Base-by-base conservation (phyloP, 73 alveolate species). In the Blepharisma japonicum region DNA sequence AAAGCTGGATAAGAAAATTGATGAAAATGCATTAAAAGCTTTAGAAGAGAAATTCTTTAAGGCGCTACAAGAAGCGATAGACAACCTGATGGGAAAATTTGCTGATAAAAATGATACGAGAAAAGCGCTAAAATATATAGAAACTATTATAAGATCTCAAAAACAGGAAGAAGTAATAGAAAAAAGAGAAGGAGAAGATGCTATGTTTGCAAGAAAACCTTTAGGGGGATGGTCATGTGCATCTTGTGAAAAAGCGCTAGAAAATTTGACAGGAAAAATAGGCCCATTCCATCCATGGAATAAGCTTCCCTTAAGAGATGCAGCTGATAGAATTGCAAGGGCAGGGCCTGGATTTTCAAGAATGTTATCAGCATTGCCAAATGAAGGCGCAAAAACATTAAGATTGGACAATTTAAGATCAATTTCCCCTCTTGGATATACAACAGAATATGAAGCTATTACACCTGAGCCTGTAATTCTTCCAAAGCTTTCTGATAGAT, bases 51-150 rank as follows among this genome's bases (percentile, higher is more conserved):
- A 56, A 68, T 55, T 91, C 67, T 77, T 89, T 18, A 89, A 82
- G 61, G 88, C 84, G 81, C 56, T 91, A 74, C 90, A 91, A 51
- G 97, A 94, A 49, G 71, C 91, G 8, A 92, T 92, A 6, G 80
- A 85, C 27, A 95, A 91, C 2, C 82, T 94, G 53, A 67, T 71
- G 46, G 91, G 89, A 68, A 79, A 90, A 80, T 86, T 94, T 67
- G 98, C 98, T 2, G 98, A 94, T 81, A 94, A 91, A 82, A 86
- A 86, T 89, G 98, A 94, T 18, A 94, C 98, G n/a, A 81, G 91
- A 39, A 90, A 87, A 67, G 91, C 92, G 50, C 89, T 94, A 25
- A 88, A 84, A 85, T 86, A 83, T 72, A 77, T 94, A 66, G 98
- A 94, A 77, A 92, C 91, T 54, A 96, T 87, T 83, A 79, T 94